Evolutionary conservation across 2,329 filamentous ascomycete species (phyloP), one percentile per base, ranked within the genome.

Genomic region (Pseudogymnoascus sp.): DNA sequence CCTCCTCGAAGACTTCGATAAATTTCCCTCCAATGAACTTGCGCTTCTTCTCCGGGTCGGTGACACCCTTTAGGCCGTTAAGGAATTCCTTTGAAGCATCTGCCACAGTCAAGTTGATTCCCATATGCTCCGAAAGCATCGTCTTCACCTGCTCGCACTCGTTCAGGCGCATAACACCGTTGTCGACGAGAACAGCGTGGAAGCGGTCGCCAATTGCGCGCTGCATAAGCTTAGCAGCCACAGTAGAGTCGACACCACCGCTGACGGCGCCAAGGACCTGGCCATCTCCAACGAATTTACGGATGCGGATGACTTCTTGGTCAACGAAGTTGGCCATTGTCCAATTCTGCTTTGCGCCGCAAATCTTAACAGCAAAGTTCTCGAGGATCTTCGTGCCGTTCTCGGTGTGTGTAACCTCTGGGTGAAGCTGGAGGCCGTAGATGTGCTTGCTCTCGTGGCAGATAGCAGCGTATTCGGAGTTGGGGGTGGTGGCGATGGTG

Each of bases 241-340:
- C 92, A 2, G 92, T 97, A 10, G 85, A 89, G 75, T 97, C 92
- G 14, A 97, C 92, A 71, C 92, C 92, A 67, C 92, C 92, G 66
- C 84, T 88, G 63, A 91, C 87, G 16, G 88, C 88, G 65, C 88
- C 88, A 67, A 93, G 74, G 62, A 96, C 93, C 72, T 94, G 93
- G 1, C 84, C 92, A 28, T 87, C 82, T 21, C 94, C 94, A 44
- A 97, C 92, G 35, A 96, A 80, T 28, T 86, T 82, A 31, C 91
- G 82, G 71, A 97, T 97, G 63, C 91, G 83, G 42, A 79, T 76
- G 67, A 97, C 90, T 76, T 96, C 92, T 71, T 90, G 83, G 66
- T 90, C 84, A 7, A 90, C 81, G 71, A 97, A 97, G 70, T 89
- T 86, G 63, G 79, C 80, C 92, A 97, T 97, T 2, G 82, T 87